Percentiles rank a stretch among this genome's conserved stretches.
These are phyloP conservation scores for Sporothrix curviconia DNA, from an alignment of 2,329 filamentous ascomycete species.

Conservation along the genomic window DNA sequence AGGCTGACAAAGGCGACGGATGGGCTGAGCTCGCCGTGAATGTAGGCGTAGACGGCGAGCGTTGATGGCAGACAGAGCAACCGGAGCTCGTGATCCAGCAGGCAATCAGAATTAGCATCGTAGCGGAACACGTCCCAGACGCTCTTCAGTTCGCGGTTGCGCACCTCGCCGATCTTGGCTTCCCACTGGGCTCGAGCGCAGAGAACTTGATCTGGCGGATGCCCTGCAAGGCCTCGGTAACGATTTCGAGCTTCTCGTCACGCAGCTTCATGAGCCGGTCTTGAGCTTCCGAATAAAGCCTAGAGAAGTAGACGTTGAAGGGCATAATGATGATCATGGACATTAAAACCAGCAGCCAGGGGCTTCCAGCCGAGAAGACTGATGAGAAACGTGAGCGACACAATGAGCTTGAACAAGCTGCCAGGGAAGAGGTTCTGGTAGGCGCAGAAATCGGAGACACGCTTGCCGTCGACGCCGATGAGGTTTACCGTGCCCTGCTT, in stretches of 20 bases:
- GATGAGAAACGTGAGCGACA: constrained; percentile 62
- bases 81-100: constrained; percentile 70
- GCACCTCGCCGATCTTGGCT: constrained; percentile 56
- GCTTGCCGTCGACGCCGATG: constrained; percentile 67
- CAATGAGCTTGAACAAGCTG: constrained; percentile 54
- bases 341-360: constrained; percentile 57
- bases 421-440: constrained; percentile 60
- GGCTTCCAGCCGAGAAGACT: constrained; percentile 66
- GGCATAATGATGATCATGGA: constrained; percentile 60
- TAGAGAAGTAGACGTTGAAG: constrained; percentile 61
- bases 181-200: constrained; percentile 71
- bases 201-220: constrained; percentile 84
- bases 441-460: constrained; percentile 61
- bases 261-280: constrained; percentile 67
- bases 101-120: constrained; percentile 55
- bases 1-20: constrained; percentile 76
- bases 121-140: constrained; percentile 61
- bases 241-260: constrained; percentile 67
- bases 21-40: constrained; percentile 58
- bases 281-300: constrained; percentile 57
- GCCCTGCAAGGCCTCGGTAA: constrained; percentile 70
- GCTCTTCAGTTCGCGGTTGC: constrained; percentile 59
- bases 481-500: constrained; percentile 70
- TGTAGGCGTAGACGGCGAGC: constrained; percentile 58
- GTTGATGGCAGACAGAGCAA: constrained; percentile 67